Conservation (phyloP, 2,329 filamentous ascomycete genomes). For the Claviceps sp. region DNA sequence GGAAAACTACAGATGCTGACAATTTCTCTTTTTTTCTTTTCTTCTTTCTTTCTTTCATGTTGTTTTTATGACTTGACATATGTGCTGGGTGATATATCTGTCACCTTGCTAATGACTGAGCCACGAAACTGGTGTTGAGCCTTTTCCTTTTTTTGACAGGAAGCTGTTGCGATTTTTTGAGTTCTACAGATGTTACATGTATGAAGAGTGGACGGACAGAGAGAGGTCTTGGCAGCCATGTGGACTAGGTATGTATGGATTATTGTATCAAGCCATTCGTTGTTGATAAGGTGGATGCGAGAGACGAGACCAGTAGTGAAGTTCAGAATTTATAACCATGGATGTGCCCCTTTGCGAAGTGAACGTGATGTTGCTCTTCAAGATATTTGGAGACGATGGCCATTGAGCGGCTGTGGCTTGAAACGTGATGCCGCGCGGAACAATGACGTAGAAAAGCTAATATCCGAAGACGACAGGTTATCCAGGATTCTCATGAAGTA, state of each 20-base stretch:
- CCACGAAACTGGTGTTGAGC: neutral
- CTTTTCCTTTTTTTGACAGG: neutral
- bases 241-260: neutral
- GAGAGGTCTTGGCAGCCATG: neutral
- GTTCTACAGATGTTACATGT: too few species aligned
- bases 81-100: neutral
- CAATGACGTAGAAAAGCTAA: too few species aligned
- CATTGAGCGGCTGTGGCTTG: too few species aligned
- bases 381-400: too few species aligned
- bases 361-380: neutral
- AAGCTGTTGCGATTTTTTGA: neutral
- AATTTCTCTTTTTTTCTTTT: slow-evolving; percentile 7
- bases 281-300: neutral
- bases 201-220: too few species aligned
- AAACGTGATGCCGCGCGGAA: too few species aligned
- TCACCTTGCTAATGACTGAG: neutral
- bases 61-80: slow-evolving; percentile 2
- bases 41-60: slow-evolving; percentile 12
- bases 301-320: neutral
- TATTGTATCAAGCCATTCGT: neutral
- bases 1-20: slow-evolving; percentile 9
- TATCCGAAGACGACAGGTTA: too few species aligned
- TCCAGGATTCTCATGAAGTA: too few species aligned
- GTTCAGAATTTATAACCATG: neutral
- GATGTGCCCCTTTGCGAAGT: neutral